phyloP scores from a whole-genome alignment of 2,329 filamentous ascomycete genomes.

The Leptographium procerum region DNA sequence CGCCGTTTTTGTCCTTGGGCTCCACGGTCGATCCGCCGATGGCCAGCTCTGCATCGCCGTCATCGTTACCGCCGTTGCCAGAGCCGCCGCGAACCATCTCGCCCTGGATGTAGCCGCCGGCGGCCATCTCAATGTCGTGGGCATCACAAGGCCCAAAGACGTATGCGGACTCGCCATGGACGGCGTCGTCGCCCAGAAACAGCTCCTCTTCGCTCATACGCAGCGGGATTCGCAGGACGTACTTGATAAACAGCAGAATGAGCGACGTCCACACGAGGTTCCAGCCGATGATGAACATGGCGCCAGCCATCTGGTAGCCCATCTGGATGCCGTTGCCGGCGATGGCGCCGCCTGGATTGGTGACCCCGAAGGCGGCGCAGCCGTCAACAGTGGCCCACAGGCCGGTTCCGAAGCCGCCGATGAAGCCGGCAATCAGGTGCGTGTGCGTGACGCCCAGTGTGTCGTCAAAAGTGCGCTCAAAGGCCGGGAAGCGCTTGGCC shows the following conservation, averaged over 20 bases:
- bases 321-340: constrained; percentile 38
- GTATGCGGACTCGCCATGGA: constrained; percentile 36
- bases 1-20: constrained; percentile 10
- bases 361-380: constrained; percentile 31
- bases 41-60: constrained; percentile 10
- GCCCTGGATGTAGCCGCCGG: constrained; percentile 15
- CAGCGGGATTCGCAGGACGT: constrained; percentile 33
- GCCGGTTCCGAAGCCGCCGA: constrained; percentile 33
- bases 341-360: constrained; percentile 34
- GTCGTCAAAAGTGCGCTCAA: constrained; percentile 16
- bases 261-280: constrained; percentile 38
- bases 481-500: constrained; percentile 22
- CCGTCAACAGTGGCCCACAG: constrained; percentile 35
- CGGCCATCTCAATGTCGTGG: constrained; percentile 11
- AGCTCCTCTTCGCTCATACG: constrained; percentile 34
- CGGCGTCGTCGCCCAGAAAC: constrained; percentile 32
- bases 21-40: constrained; percentile 12
- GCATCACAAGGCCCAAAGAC: constrained; percentile 18
- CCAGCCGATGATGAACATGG: constrained; percentile 36
- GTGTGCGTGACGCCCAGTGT: constrained; percentile 22
- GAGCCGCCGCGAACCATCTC: constrained; percentile 4
- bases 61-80: neutral
- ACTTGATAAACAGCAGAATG: constrained; percentile 39
- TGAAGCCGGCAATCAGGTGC: constrained; percentile 32
- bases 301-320: constrained; percentile 36